These are phyloP conservation scores for Straminergon stramineum DNA, from an alignment of 225 moss, liverwort and hornwort genomes.

Conservation along the genomic window DNA sequence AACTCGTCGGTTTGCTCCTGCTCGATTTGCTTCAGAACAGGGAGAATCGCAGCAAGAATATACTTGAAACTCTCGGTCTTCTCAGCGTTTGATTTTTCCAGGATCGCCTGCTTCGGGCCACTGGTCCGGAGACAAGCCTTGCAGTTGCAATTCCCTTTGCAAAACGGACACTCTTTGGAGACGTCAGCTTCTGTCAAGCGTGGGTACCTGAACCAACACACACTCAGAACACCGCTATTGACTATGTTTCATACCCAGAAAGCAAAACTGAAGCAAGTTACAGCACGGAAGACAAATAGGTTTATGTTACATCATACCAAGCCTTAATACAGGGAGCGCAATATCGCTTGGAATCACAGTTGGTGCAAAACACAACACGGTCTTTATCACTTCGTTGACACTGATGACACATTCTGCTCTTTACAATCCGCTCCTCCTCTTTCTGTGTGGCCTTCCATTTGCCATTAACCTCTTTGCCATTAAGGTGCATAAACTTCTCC, in stretches of 20 bases:
- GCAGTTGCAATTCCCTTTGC: conserved; percentile 91
- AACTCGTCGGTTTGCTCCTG: conserved; percentile 44
- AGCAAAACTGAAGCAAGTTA: not conserved
- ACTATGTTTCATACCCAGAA: not conserved
- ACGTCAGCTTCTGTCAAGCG: conserved; percentile 49
- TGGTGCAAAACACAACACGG: conserved; percentile 51
- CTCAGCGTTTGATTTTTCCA: conserved; percentile 28
- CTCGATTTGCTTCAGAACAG: conserved; percentile 43
- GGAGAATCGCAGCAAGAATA: conserved; percentile 37
- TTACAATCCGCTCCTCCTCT: conserved; percentile 22
- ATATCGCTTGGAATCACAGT: conserved; percentile 64
- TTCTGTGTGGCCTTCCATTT: conserved; percentile 17
- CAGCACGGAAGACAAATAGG: not conserved
- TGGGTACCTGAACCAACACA: conserved; percentile 56
- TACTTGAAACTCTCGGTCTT: conserved; percentile 30
- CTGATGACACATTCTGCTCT: conserved; percentile 88
- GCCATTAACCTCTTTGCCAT: conserved; percentile 12
- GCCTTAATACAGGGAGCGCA: conserved; percentile 62
- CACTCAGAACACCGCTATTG: not conserved
- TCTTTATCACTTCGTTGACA: conserved; percentile 80
- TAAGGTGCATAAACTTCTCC: conserved; percentile 27
- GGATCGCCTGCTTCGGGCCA: conserved; percentile 34
- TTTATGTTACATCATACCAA: conserved; percentile 39
- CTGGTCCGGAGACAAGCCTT: conserved; percentile 82
- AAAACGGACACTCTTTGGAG: conserved; percentile 59